phyloP scores from a whole-genome alignment of 2,329 filamentous ascomycete genomes.

The Aspergillus spinulosporus region DNA sequence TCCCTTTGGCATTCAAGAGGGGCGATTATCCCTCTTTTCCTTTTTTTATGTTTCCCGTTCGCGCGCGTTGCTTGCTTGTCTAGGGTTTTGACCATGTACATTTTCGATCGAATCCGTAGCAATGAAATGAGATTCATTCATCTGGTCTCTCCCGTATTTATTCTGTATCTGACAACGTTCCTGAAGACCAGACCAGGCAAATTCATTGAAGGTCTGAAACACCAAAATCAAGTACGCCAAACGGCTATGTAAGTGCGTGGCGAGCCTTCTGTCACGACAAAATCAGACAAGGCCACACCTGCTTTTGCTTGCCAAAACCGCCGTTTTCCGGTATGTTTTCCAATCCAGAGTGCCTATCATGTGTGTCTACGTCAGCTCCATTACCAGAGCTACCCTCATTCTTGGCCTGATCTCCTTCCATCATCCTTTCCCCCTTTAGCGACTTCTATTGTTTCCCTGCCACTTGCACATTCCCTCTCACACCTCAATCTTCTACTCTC shows the following conservation, averaged over 20 bases:
- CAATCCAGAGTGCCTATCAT: not conserved
- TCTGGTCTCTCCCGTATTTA: constrained; percentile 1
- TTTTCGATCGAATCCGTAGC: constrained; percentile 11
- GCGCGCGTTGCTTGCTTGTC: constrained; percentile 3
- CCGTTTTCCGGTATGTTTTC: not conserved
- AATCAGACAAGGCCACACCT: too few species aligned
- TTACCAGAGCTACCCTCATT: not conserved
- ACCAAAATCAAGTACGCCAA: too few species aligned
- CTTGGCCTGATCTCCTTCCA: not conserved
- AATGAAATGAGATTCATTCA: constrained; percentile 12
- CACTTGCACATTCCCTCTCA: not conserved
- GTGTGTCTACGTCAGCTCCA: not conserved
- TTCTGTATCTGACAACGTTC: not conserved
- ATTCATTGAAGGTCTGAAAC: too few species aligned
- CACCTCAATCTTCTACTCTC: constrained; percentile 6
- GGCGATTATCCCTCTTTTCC: not conserved
- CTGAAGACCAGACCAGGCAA: not conserved
- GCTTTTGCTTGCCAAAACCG: too few species aligned
- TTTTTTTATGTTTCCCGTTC: not conserved
- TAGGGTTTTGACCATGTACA: constrained; percentile 15
- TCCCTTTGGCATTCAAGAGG: not conserved
- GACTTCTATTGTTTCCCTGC: constrained; percentile 17
- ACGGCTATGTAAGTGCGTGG: too few species aligned
- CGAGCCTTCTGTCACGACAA: too few species aligned
- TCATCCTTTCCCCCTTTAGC: constrained; percentile 6